Conservation (phyloP, 2,329 filamentous ascomycete genomes). For the Aulographum hederae region DNA sequence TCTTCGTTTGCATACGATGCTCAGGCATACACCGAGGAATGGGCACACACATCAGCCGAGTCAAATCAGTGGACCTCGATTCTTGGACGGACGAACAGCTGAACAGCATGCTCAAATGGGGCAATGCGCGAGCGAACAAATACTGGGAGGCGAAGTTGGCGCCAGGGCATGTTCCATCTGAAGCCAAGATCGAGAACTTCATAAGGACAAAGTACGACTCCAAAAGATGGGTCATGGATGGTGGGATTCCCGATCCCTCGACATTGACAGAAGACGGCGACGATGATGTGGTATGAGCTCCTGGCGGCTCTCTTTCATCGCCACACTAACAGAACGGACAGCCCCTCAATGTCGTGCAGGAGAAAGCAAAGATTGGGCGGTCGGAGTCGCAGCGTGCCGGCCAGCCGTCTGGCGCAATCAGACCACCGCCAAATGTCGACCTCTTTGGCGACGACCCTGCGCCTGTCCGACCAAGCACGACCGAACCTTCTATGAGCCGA, state of each 20-base stretch:
- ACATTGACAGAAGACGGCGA: slow-evolving; percentile 70
- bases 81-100: slow-evolving; percentile 98
- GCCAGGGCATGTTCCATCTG: slow-evolving; percentile 76
- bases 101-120: slow-evolving; percentile 86
- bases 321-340: slow-evolving; percentile 14
- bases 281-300: slow-evolving; percentile 48
- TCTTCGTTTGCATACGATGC: slow-evolving; percentile 96
- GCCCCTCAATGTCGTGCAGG: slow-evolving; percentile 49
- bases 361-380: slow-evolving; percentile 50
- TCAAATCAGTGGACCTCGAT: slow-evolving; percentile 96
- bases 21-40: slow-evolving; percentile 97
- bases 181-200: slow-evolving; percentile 99
- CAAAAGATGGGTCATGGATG: slow-evolving; percentile 99
- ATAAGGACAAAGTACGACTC: slow-evolving; percentile 98
- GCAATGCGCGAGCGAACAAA: slow-evolving; percentile 90
- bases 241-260: slow-evolving; percentile 79
- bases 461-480: slow-evolving; percentile 50
- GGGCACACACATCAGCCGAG: slow-evolving; percentile 95
- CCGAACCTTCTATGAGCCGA: slow-evolving; percentile 41
- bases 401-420: slow-evolving; percentile 7
- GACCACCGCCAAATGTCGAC: slow-evolving; percentile 42
- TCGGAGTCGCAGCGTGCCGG: slow-evolving; percentile 32
- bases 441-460: slow-evolving; percentile 62
- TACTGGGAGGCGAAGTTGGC: slow-evolving; percentile 95
- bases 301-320: background rate